Evolutionary conservation across 1,284 basidiomycete genomes (phyloP).

Genomic region (Chiua sp.): DNA sequence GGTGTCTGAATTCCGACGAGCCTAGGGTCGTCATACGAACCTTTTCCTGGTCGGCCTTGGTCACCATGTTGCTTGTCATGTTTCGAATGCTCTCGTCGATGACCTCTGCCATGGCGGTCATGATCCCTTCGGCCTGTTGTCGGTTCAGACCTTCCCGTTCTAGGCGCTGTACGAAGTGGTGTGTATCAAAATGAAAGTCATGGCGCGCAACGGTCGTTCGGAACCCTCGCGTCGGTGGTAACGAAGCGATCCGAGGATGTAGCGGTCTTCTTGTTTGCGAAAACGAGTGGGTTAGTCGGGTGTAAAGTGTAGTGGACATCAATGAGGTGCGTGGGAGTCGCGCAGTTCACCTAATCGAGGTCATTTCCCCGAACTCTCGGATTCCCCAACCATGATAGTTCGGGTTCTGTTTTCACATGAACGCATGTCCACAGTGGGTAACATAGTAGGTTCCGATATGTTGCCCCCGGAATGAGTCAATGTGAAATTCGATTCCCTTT

Average conservation of each 20-base stretch:
- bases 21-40: constrained; percentile 45
- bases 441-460: too few relatives aligned
- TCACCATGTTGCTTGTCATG: constrained; percentile 95
- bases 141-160: constrained; percentile 88
- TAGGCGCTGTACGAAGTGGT: constrained; percentile 89
- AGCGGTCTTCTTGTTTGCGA: constrained; percentile 4
- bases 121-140: constrained; percentile 92
- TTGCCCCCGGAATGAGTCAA: too few relatives aligned
- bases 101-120: constrained; percentile 93
- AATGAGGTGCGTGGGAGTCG: constrained; percentile 18
- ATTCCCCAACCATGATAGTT: too few relatives aligned
- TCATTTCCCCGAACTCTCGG: too few relatives aligned
- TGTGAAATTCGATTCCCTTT: too few relatives aligned
- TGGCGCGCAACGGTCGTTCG: constrained; percentile 23
- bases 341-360: neutral
- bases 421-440: too few relatives aligned
- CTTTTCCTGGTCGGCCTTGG: constrained; percentile 94
- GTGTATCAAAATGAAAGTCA: constrained; percentile 91
- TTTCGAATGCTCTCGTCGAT: constrained; percentile 94
- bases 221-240: constrained; percentile 24
- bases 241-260: constrained; percentile 2
- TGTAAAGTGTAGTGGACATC: constrained; percentile 19
- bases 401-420: too few relatives aligned
- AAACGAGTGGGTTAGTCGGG: constrained; percentile 7
- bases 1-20: too few relatives aligned